Base-by-base conservation (phyloP, 148 eudicot species). In the Heliosperma pusillum region DNA sequence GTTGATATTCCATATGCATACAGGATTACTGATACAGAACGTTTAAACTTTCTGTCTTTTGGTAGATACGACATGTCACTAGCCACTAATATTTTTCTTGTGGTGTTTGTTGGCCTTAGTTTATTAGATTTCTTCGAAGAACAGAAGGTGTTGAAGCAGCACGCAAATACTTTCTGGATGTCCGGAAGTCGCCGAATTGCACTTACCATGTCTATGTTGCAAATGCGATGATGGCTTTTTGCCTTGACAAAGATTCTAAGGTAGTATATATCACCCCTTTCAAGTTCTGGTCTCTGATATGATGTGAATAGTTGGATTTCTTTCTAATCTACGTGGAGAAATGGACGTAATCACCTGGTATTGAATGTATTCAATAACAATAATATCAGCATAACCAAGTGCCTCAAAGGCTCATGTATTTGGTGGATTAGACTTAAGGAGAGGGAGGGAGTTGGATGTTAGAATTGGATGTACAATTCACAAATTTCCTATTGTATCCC, bases 91-190 rank as follows among this genome's bases (percentile, higher is more conserved):
- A 40, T 15, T 42, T 42, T 20, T 62, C 56, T 76, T 82, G 53
- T 82, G 74, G n/a, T 86, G 66, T 79, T 79, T 88, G 71, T 42
- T 66, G n/a, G 56, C 68, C 87, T 80, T 85, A 96, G 99, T 96
- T 84, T 82, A 90, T 96, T 61, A 90, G 93, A 72, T 96, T 96
- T 86, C 86, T 96, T 78, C 87, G 99, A 88, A 90, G 99, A 90
- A 89, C 94, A 26, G 99, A 96, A 84, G 99, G 99, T 66, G 89
- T 90, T 70, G 99, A 96, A 84, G 93, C 97, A 64, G 96, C 99
- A 57, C 91, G 97, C 47, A 96, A 87, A 83, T 92, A 87, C 86
- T 96, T 96, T 81, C 69, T 92, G 70, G 97, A 92, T 81, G 88
- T 89, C 27, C 89, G 94, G 73, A 91, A 90, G 77, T 92, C 97